phyloP scores from a whole-genome alignment of 148 eudicot species.

The Rhododendron ovatum region DNA sequence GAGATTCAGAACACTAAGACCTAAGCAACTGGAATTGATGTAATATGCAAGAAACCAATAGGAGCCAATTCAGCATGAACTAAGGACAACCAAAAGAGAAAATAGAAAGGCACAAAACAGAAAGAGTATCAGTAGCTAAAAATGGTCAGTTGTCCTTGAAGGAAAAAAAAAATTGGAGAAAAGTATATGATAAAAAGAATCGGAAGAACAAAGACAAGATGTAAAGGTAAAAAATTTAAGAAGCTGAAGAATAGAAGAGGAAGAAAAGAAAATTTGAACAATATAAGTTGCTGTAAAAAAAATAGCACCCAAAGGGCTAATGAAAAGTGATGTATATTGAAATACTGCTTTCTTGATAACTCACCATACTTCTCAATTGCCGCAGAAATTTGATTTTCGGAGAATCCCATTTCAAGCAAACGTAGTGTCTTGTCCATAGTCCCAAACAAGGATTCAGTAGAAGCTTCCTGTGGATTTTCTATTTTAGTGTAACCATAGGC shows the following conservation, averaged over 20 bases:
- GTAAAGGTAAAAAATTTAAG: background rate
- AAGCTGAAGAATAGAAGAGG: background rate
- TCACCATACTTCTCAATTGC: constrained; percentile 86
- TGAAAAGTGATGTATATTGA: background rate
- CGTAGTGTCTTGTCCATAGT: constrained; percentile 83
- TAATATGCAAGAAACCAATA: background rate
- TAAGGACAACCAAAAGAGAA: background rate
- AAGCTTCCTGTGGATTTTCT: constrained; percentile 40
- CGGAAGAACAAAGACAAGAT: background rate
- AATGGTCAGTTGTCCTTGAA: background rate
- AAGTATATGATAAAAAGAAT: background rate
- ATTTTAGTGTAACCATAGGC: background rate
- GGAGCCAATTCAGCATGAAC: background rate
- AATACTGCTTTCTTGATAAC: constrained; percentile 3
- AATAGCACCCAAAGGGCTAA: background rate
- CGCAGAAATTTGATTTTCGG: constrained; percentile 75
- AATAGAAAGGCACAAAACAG: background rate
- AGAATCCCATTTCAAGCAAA: constrained; percentile 81
- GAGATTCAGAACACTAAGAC: background rate
- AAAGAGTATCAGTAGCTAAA: background rate
- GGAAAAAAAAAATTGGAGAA: background rate
- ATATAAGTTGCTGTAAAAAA: background rate
- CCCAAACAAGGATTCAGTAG: constrained; percentile 68
- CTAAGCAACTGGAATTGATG: background rate
- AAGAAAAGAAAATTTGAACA: background rate